Conservation (phyloP, 352 stramenopile species). For the Globisporangium echinulatum region DNA sequence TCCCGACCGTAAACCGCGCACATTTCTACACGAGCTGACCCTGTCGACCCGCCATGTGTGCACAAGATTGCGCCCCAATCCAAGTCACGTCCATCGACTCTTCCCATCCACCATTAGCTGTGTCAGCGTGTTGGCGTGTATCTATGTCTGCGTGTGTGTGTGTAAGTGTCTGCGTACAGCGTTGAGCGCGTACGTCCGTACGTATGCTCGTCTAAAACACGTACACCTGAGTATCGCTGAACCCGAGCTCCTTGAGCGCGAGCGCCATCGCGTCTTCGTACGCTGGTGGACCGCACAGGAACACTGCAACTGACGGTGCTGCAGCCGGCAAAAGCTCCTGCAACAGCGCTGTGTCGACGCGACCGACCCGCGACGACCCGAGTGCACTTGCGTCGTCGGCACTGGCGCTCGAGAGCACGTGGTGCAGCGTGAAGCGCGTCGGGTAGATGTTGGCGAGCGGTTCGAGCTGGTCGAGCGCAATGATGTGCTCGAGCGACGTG, state of each 20-base stretch:
- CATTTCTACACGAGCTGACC: slow-evolving; percentile 14
- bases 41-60: neutral
- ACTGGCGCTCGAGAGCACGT: slow-evolving; percentile 50
- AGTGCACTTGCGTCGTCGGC: slow-evolving; percentile 39
- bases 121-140: too few species aligned
- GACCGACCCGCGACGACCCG: slow-evolving; percentile 38
- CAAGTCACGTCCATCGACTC: too few species aligned
- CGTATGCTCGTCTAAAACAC: slow-evolving; percentile 31
- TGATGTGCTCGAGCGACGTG: slow-evolving; percentile 56
- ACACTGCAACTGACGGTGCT: slow-evolving; percentile 38
- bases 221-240: slow-evolving; percentile 49
- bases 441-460: slow-evolving; percentile 77
- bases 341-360: slow-evolving; percentile 41
- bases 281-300: slow-evolving; percentile 64
- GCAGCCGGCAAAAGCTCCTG: slow-evolving; percentile 35
- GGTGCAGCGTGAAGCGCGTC: slow-evolving; percentile 49
- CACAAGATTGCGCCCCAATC: neutral
- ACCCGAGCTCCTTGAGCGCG: slow-evolving; percentile 42
- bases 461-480: slow-evolving; percentile 65
- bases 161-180: too few species aligned
- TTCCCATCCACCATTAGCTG: too few species aligned
- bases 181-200: too few species aligned
- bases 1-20: slow-evolving; percentile 18
- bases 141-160: neutral
- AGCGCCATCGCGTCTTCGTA: slow-evolving; percentile 59